phyloP scores from a whole-genome alignment of 2,329 filamentous ascomycete genomes.

The Chaetomium globosum region DNA sequence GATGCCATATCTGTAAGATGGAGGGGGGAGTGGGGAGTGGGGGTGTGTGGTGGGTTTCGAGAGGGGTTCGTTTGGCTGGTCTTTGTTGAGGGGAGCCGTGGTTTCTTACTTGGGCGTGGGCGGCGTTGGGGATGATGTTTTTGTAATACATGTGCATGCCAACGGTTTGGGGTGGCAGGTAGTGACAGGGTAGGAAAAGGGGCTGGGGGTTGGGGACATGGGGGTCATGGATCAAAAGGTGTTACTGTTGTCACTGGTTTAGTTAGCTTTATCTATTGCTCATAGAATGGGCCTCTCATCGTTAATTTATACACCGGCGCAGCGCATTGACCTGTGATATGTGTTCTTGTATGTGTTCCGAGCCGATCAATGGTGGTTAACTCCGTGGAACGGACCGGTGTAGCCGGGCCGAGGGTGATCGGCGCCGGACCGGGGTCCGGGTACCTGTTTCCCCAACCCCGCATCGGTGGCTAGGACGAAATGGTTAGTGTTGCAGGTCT shows the following conservation, averaged over 20 bases:
- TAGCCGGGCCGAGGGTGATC: constrained; percentile 25
- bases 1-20: constrained; percentile 85
- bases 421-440: constrained; percentile 20
- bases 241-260: not conserved
- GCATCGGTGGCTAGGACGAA: constrained; percentile 9
- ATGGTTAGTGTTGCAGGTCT: not conserved
- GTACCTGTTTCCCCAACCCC: constrained; percentile 28
- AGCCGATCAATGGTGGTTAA: not conserved
- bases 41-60: not conserved
- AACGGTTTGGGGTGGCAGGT: not conserved
- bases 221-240: not conserved
- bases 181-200: constrained; percentile 6
- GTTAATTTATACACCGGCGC: not conserved
- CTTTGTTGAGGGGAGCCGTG: not conserved
- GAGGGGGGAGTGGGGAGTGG: not conserved
- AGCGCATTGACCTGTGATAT: not conserved
- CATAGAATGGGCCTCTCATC: not conserved
- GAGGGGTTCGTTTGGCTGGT: not conserved
- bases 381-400: too few relatives aligned
- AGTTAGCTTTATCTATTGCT: not conserved
- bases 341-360: not conserved
- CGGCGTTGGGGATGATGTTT: not conserved
- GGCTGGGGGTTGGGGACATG: too few relatives aligned
- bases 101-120: not conserved
- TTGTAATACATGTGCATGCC: not conserved